Base-by-base conservation (phyloP, 225 moss, liverwort and hornwort species). In the Polytrichum formosum region DNA sequence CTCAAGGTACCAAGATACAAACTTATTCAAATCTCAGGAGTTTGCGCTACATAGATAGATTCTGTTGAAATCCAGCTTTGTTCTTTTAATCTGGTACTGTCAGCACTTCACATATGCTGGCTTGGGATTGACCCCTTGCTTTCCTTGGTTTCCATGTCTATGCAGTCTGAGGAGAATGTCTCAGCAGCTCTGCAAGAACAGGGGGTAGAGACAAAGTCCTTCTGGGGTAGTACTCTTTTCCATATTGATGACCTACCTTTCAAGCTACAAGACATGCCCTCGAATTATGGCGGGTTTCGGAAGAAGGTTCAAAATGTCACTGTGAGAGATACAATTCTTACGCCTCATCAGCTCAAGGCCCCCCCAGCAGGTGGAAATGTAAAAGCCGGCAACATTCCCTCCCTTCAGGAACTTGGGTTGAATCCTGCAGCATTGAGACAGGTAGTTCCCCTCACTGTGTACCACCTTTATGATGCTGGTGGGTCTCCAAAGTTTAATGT, bases 191-290 rank as follows among this genome's bases (percentile, higher is more conserved):
- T 94, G 85, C 82, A 91, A 74, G 90, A 87, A 54, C 80, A 78
- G 65, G 91, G 92, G 60, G 82, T 98, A 18, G 92, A 91, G 74
- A 81, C 90, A 68, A 88, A 87, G 66, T 88, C 79, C 74, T 92
- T 94, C 76, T 98, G 97, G 94, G 94, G 97, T 60, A 94, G 97
- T 78, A 98, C 97, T 46, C 66, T 98, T 68, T 94, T 91, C 78
- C 97, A 98, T 67, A 73, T 91, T 60, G 91, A 94, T 68, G 94
- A 98, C 67, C 75, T 98, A 67, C 97, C 97, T 56, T 98, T 98
- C 65, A 90, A 88, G 83, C 75, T 98, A 76, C 83, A 88, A 37
- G 90, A 90, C 64, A 98, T 94, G 97, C 97, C 97, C 22, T 91
- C 94, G 75, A 94, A 98, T 74, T 98, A 98, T 73, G 90, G 94